Conservation (phyloP, 805 yeast species). For the Yamadazyma takamatsuzukensis region DNA sequence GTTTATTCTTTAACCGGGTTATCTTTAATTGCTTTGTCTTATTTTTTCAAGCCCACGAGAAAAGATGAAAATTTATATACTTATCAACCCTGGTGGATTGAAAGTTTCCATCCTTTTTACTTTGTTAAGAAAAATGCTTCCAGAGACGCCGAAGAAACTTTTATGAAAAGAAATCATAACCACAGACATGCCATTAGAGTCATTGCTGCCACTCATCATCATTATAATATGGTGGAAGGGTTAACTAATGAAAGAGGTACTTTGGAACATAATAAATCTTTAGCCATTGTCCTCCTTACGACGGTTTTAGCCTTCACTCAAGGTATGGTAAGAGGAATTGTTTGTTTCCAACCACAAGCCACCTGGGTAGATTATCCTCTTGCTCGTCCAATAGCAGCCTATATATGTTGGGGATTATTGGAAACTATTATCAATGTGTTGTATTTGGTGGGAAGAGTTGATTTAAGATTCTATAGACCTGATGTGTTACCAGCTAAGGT, state of each 20-base stretch:
- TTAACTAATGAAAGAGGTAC: conserved; percentile 37
- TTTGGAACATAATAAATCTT: conserved; percentile 51
- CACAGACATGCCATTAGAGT: conserved; percentile 53
- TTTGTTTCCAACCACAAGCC: conserved; percentile 18
- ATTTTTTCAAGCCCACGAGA: conserved; percentile 51
- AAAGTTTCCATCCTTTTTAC: conserved; percentile 55
- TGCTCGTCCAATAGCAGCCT: conserved; percentile 55
- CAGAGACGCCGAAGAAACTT: conserved; percentile 43
- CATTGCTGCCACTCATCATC: conserved; percentile 55
- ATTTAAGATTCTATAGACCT: conserved; percentile 77
- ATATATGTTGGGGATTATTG: conserved; percentile 64
- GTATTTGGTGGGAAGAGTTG: conserved; percentile 63
- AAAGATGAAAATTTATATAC: conserved; percentile 49
- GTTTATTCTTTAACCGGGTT: conserved; percentile 53
- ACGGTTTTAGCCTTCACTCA: conserved; percentile 50
- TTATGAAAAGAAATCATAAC: conserved; percentile 46
- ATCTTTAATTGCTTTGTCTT: conserved; percentile 48
- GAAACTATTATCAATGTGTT: conserved; percentile 56
- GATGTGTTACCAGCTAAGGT: conserved; percentile 46
- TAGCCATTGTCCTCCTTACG: conserved; percentile 44
- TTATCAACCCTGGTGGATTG: conserved; percentile 80
- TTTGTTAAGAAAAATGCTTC: conserved; percentile 56
- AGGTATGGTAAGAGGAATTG: conserved; percentile 43
- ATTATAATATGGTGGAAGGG: conserved; percentile 35
- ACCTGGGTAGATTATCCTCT: conserved; percentile 17